These are phyloP conservation scores for Nephelium lappaceum DNA, from an alignment of 345 rosid species.

Conservation along the genomic window DNA sequence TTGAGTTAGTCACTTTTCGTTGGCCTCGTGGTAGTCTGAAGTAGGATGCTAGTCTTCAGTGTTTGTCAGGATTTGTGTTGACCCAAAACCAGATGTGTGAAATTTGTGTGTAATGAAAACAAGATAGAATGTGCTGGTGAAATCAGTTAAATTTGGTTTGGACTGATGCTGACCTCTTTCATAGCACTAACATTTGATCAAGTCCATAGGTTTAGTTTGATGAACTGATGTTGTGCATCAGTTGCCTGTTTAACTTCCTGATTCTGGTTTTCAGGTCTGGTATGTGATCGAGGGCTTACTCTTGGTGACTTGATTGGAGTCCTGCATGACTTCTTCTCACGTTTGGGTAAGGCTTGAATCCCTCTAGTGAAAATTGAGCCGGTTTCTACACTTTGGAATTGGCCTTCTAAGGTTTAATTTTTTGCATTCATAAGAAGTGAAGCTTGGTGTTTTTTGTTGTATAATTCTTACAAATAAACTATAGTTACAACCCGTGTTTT, in stretches of 20 bases:
- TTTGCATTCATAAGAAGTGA: background rate
- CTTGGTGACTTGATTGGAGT: slow-evolving; percentile 92
- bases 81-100: background rate
- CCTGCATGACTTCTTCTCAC: slow-evolving; percentile 81
- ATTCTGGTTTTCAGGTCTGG: slow-evolving; percentile 63
- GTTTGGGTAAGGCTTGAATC: slow-evolving; percentile 56
- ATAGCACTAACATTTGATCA: background rate
- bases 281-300: slow-evolving; percentile 93
- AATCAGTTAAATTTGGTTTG: slow-evolving; percentile 1
- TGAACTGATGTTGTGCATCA: background rate
- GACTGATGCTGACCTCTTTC: background rate
- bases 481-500: background rate
- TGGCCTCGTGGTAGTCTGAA: background rate
- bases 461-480: background rate
- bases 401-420: background rate
- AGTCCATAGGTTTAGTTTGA: background rate
- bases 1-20: background rate
- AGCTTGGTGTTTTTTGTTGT: slow-evolving; percentile 1
- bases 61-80: background rate
- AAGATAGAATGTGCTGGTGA: background rate
- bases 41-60: background rate
- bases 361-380: slow-evolving; percentile 5
- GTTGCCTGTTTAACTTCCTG: slow-evolving; percentile 8
- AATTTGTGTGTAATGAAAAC: background rate
- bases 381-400: slow-evolving; percentile 1